These are phyloP conservation scores for Thraustotheca clavata DNA, from an alignment of 352 stramenopile species.

Conservation along the genomic window DNA sequence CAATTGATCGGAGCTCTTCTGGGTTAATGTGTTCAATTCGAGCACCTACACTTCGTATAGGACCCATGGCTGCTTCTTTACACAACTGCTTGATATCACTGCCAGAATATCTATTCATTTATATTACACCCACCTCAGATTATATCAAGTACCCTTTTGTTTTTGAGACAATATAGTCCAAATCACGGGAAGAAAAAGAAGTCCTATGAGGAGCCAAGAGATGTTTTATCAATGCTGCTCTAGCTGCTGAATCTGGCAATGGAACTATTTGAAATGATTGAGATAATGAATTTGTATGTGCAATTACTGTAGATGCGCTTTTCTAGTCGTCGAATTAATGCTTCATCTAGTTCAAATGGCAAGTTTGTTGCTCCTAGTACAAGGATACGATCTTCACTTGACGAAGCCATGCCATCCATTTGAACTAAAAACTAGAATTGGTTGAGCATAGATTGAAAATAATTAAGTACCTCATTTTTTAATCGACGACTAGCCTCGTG, in stretches of 20 bases:
- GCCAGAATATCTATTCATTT: conserved; percentile 31
- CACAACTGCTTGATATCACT: conserved; percentile 90
- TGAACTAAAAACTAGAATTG: conserved; percentile 73
- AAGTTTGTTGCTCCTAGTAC: conserved; percentile 85
- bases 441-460: neutral
- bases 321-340: conserved; percentile 74
- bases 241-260: conserved; percentile 45
- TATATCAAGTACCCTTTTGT: conserved; percentile 57
- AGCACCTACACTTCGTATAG: conserved; percentile 71
- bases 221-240: conserved; percentile 49
- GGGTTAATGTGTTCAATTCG: conserved; percentile 44
- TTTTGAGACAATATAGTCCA: conserved; percentile 52
- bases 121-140: neutral
- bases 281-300: conserved; percentile 8
- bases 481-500: conserved; percentile 81
- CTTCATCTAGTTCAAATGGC: conserved; percentile 78
- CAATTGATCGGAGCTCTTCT: conserved; percentile 59
- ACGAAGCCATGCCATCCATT: conserved; percentile 68
- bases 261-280: conserved; percentile 38
- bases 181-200: conserved; percentile 43
- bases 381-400: conserved; percentile 66
- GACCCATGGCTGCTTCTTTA: conserved; percentile 89
- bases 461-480: conserved; percentile 71
- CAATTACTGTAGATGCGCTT: conserved; percentile 82
- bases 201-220: conserved; percentile 45